These are phyloP conservation scores for cucumber (Cucumis sativus) DNA, from an alignment of 306 rosid genomes.

Conservation along the genomic window Cucumber_9930_V3 NC_026661.2:14492001-14492500, in stretches of 20 bases:
- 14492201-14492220: no score
- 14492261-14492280: background rate
- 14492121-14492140: background rate
- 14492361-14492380: background rate
- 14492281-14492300: background rate
- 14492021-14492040: background rate
- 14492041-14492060: background rate
- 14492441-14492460: background rate
- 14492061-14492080: background rate
- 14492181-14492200: background rate
- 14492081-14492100: background rate
- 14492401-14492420: background rate
- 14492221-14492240: background rate
- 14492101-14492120: background rate
- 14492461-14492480: constrained; percentile 31
- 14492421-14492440: background rate
- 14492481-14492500: constrained; percentile 93
- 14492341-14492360: background rate
- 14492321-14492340: background rate
- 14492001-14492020: background rate
- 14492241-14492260: background rate
- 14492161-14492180: background rate
- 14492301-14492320: background rate
- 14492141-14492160: background rate
- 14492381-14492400: no score